Conservation (phyloP, 2,329 filamentous ascomycete genomes). For the Hypoxylon rubiginosum region DNA sequence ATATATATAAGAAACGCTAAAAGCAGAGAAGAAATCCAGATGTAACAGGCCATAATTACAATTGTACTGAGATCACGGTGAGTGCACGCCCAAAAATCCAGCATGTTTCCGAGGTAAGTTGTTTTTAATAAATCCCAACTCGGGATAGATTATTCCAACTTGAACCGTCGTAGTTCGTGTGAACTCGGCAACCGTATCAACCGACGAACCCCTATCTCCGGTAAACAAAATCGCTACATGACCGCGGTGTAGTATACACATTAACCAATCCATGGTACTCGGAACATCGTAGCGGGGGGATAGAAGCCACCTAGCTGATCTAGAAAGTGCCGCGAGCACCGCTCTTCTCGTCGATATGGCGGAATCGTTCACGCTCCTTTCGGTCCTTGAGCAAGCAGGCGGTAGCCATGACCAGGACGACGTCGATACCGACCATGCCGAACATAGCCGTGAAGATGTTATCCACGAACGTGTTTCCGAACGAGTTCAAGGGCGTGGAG, state of each 20-base stretch:
- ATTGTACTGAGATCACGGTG: conserved; percentile 21
- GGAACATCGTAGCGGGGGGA: conserved; percentile 19
- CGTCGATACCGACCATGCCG: conserved; percentile 80
- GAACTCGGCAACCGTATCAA: conserved; percentile 9
- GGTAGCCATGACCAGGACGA: conserved; percentile 76
- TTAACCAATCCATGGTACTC: conserved; percentile 37
- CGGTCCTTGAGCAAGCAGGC: conserved; percentile 85
- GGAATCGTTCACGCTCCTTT: conserved; percentile 83
- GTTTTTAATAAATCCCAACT: conserved; percentile 6
- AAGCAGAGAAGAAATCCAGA: conserved; percentile 21
- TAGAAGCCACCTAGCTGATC: conserved; percentile 24
- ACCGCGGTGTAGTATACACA: conserved; percentile 26
- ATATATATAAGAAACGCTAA: conserved; percentile 37
- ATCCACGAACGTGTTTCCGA: conserved; percentile 79
- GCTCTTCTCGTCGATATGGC: conserved; percentile 84
- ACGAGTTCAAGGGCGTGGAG: conserved; percentile 74
- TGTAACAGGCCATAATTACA: conserved; percentile 26
- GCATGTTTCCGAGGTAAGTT: conserved; percentile 4
- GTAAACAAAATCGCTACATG: conserved; percentile 24
- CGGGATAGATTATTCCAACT: conserved; percentile 19
- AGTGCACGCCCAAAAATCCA: conserved; percentile 13
- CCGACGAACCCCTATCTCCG: conserved; percentile 6
- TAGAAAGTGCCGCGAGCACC: conserved; percentile 66
- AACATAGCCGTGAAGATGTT: conserved; percentile 84
- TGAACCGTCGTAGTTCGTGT: conserved; percentile 12